phyloP scores from a whole-genome alignment of 306 rosid species.

The Sicyos edulis region DNA sequence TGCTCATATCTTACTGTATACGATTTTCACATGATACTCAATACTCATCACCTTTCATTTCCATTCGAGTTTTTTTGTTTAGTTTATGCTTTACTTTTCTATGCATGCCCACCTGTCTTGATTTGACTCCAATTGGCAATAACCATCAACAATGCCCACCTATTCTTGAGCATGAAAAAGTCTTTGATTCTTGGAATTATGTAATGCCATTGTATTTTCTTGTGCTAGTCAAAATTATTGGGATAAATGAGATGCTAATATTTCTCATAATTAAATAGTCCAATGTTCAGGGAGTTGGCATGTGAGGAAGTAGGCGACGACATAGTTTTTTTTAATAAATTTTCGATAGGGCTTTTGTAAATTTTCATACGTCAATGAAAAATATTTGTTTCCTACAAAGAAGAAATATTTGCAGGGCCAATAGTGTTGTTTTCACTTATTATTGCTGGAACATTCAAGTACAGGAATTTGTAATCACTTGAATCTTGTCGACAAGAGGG shows the following conservation, averaged over 20 bases:
- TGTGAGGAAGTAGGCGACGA: neutral
- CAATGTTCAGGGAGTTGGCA: neutral
- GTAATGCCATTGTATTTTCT: neutral
- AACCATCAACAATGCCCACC: neutral
- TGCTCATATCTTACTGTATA: neutral
- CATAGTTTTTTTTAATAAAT: no score
- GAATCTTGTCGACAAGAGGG: conserved; percentile 12
- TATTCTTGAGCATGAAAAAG: neutral
- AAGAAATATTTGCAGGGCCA: neutral
- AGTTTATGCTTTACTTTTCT: neutral
- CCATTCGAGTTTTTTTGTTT: neutral
- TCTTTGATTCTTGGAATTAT: neutral
- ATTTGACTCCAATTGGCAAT: neutral
- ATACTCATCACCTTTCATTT: conserved; percentile 10
- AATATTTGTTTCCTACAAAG: no score
- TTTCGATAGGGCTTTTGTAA: no score
- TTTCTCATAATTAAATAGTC: neutral
- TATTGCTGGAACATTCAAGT: neutral
- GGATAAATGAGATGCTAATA: neutral
- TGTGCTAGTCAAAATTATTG: neutral
- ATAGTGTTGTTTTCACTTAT: neutral
- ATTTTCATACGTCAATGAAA: no score
- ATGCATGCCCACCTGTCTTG: neutral
- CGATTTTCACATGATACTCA: neutral
- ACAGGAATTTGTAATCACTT: neutral